A percentile compares a stretch with the other conserved stretches of the same genome.
Conservation (phyloP, 2,329 filamentous ascomycete species). For the Camillea tinctor region DNA sequence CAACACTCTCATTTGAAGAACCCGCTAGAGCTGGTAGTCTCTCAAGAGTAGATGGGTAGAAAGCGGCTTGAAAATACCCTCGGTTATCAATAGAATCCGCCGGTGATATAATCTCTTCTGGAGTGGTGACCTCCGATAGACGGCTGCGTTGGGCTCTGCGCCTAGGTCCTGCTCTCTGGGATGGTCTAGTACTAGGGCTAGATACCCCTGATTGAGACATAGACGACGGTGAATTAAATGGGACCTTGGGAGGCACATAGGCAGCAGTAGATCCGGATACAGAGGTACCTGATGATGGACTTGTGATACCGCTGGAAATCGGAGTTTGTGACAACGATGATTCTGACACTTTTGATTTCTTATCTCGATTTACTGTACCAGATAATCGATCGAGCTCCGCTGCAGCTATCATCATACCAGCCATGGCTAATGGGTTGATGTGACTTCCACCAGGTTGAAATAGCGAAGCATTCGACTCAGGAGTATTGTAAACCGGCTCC, state of each 20-base stretch:
- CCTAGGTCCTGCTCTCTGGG: constrained; percentile 17
- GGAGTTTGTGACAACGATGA: constrained; percentile 12
- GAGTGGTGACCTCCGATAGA: constrained; percentile 32
- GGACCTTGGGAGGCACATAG: constrained; percentile 3
- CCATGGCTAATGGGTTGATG: constrained; percentile 23
- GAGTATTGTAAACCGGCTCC: constrained; percentile 29
- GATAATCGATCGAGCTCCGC: constrained; percentile 29
- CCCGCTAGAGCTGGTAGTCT: constrained; percentile 11
- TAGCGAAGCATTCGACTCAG: constrained; percentile 21
- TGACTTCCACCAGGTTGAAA: constrained; percentile 6
- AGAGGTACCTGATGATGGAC: constrained; percentile 10
- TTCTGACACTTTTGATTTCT: constrained; percentile 9
- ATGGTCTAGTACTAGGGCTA: constrained; percentile 11
- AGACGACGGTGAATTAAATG: constrained; percentile 14
- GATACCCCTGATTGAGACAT: constrained; percentile 4
- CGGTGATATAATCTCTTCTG: constrained; percentile 20
- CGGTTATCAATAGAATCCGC: constrained; percentile 9
- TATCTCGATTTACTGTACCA: constrained; percentile 8
- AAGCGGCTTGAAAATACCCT: background rate
- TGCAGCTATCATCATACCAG: constrained; percentile 26
- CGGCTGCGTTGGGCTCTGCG: constrained; percentile 25
- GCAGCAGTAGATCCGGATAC: constrained; percentile 5
- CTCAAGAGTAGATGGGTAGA: constrained; percentile 9
- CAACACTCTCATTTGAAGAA: background rate
- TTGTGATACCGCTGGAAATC: constrained; percentile 7